Percentiles rank a stretch among this genome's conserved stretches.
phyloP scores from a whole-genome alignment of 148 eudicot genomes.

The Camellia sinensis region DNA sequence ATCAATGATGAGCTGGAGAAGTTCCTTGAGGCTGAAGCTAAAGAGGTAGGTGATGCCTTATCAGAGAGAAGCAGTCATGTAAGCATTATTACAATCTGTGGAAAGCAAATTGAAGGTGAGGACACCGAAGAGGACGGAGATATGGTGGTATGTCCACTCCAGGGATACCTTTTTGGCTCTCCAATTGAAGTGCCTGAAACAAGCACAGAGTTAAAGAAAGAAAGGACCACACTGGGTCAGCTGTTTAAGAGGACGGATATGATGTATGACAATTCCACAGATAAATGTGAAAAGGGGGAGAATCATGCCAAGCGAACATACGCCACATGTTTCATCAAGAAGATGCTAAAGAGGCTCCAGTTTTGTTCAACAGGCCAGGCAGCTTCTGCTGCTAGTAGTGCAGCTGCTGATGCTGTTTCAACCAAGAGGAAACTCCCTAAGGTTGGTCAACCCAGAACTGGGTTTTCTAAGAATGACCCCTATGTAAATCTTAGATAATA shows the following conservation, averaged over 20 bases:
- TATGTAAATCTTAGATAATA: slow-evolving; percentile 18
- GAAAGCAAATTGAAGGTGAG: slow-evolving; percentile 34
- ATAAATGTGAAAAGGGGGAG: slow-evolving; percentile 9
- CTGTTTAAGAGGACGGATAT: slow-evolving; percentile 34
- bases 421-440: slow-evolving; percentile 27
- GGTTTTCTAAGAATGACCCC: slow-evolving; percentile 16
- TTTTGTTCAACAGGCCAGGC: slow-evolving; percentile 17
- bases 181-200: slow-evolving; percentile 31
- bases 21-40: slow-evolving; percentile 43
- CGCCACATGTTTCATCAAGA: slow-evolving; percentile 27
- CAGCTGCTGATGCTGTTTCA: slow-evolving; percentile 19
- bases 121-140: slow-evolving; percentile 23
- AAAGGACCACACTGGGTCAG: slow-evolving; percentile 35
- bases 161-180: slow-evolving; percentile 59
- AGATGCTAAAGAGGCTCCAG: slow-evolving; percentile 37
- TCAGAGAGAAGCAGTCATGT: slow-evolving; percentile 45
- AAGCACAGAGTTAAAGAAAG: slow-evolving; percentile 30
- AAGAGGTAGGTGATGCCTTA: slow-evolving; percentile 33
- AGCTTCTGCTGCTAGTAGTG: slow-evolving; percentile 21
- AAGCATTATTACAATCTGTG: slow-evolving; percentile 41
- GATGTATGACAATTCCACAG: slow-evolving; percentile 14
- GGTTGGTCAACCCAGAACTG: slow-evolving; percentile 10
- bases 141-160: slow-evolving; percentile 46
- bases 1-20: slow-evolving; percentile 61
- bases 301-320: slow-evolving; percentile 19